Evolutionary conservation across 2,329 filamentous ascomycete genomes (phyloP).

Genomic region (Leptographium galeiforme): DNA sequence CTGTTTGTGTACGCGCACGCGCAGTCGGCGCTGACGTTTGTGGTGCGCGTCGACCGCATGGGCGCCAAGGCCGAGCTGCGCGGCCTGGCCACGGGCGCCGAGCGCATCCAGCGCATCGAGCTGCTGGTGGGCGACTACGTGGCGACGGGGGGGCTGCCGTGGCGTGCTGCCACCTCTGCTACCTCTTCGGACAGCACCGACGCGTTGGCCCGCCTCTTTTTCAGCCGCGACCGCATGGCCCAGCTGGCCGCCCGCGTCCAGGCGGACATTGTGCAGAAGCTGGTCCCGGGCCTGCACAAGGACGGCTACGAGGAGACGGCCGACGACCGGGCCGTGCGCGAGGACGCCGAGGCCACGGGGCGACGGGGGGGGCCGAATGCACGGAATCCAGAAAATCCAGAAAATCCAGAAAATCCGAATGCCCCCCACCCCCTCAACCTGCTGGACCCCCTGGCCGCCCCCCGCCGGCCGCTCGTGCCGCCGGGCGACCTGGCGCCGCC

Average conservation of each 20-base stretch:
- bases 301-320: constrained; percentile 53
- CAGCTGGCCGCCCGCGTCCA: constrained; percentile 64
- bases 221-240: constrained; percentile 52
- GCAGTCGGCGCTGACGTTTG: constrained; percentile 72
- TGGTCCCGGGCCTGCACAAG: constrained; percentile 64
- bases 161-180: constrained; percentile 21
- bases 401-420: constrained; percentile 24
- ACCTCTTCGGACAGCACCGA: background rate
- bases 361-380: constrained; percentile 17
- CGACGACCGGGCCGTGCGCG: constrained; percentile 25
- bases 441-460: constrained; percentile 49
- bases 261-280: constrained; percentile 67
- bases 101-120: constrained; percentile 69
- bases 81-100: constrained; percentile 65
- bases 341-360: constrained; percentile 28
- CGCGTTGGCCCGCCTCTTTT: constrained; percentile 49
- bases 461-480: constrained; percentile 46
- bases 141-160: constrained; percentile 40
- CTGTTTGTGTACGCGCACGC: constrained; percentile 78
- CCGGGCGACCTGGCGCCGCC: constrained; percentile 69
- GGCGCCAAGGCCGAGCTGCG: constrained; percentile 75
- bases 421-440: constrained; percentile 51
- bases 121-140: constrained; percentile 63
- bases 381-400: too few species aligned
- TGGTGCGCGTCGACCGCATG: constrained; percentile 70